These are phyloP conservation scores for Cercis canadensis DNA, from an alignment of 306 rosid genomes.

Conservation along the genomic window DNA sequence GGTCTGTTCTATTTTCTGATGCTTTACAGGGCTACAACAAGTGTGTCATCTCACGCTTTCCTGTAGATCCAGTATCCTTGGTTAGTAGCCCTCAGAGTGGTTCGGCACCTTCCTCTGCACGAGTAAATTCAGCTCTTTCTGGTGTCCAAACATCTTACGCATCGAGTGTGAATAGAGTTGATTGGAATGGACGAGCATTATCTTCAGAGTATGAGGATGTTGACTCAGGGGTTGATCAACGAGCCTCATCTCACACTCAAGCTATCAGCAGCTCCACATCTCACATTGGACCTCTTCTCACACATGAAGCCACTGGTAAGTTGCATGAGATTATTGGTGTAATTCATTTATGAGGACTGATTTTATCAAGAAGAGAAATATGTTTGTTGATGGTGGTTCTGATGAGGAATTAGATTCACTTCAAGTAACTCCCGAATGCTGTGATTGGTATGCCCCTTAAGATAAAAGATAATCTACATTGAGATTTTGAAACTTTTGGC, in stretches of 20 bases:
- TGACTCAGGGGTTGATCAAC: conserved; percentile 49
- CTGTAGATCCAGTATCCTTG: conserved; percentile 49
- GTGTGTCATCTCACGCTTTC: conserved; percentile 53
- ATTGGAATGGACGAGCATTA: conserved; percentile 41
- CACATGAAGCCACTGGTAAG: conserved; percentile 53
- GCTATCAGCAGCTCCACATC: conserved; percentile 42
- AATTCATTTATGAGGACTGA: conserved; percentile 13
- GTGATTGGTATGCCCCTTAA: background rate
- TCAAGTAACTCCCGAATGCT: conserved; percentile 9
- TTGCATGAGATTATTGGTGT: conserved; percentile 5
- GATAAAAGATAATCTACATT: background rate
- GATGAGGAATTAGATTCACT: background rate
- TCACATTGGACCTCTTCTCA: conserved; percentile 38
- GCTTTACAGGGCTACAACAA: conserved; percentile 65
- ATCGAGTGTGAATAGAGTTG: conserved; percentile 46
- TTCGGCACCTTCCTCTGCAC: conserved; percentile 47
- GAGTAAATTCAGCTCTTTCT: conserved; percentile 43
- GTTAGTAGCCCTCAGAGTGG: conserved; percentile 53
- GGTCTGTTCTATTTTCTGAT: conserved; percentile 30
- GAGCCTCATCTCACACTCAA: conserved; percentile 42
- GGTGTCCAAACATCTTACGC: conserved; percentile 51
- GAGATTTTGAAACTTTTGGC: conserved; percentile 9
- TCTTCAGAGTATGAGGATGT: conserved; percentile 51
- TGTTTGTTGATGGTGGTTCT: conserved; percentile 21
- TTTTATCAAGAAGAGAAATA: background rate